Conservation (phyloP, 345 rosid genomes). For the Gossypioides kirkii region DNA sequence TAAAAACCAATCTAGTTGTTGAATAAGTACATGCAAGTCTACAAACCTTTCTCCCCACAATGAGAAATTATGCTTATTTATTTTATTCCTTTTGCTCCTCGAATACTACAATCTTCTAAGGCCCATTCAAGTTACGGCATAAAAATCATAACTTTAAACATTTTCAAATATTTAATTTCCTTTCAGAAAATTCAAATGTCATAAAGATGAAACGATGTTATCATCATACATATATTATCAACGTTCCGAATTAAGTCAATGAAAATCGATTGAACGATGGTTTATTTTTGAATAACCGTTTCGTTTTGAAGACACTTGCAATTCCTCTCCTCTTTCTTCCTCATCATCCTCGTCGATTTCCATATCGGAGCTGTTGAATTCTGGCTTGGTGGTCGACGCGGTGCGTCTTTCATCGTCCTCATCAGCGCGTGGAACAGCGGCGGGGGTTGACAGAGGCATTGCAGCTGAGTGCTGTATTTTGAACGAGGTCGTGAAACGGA, state of each 20-base stretch:
- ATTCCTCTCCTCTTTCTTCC: not conserved
- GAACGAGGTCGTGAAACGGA: not conserved
- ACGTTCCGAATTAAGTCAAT: not conserved
- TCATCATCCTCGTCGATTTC: not conserved
- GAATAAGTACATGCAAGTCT: not conserved
- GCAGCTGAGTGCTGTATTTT: not conserved
- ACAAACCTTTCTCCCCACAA: not conserved
- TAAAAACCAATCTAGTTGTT: not conserved
- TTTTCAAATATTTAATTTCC: not conserved
- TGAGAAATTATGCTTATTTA: not conserved
- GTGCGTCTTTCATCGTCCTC: not conserved
- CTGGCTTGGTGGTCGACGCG: not conserved
- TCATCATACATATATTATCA: not conserved
- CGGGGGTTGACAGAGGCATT: conserved; percentile 1
- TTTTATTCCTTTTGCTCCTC: not conserved
- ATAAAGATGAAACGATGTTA: not conserved
- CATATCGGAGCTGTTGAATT: conserved; percentile 11
- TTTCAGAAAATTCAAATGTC: not conserved
- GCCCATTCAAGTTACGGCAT: not conserved
- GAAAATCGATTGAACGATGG: not conserved
- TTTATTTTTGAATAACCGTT: not conserved
- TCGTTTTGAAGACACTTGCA: conserved; percentile 3
- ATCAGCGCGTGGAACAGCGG: not conserved
- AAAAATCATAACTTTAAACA: not conserved
- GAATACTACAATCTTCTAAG: not conserved